These are phyloP conservation scores for Inosperma sp. DNA, from an alignment of 768 basidiomycete species.

Conservation along the genomic window DNA sequence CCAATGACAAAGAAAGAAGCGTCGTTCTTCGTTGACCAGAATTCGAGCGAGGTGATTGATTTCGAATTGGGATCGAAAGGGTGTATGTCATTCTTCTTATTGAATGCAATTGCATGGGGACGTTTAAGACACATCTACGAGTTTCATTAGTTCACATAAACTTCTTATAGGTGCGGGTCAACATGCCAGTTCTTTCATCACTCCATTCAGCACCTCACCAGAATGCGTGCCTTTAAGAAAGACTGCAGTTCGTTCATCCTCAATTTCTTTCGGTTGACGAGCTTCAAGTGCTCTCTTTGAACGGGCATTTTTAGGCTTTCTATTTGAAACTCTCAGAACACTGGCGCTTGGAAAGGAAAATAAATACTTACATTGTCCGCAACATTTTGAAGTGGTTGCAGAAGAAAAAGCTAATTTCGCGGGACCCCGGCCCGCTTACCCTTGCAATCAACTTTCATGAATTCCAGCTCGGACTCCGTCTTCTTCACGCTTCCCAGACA, in stretches of 20 bases:
- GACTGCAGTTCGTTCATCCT: slow-evolving; percentile 80
- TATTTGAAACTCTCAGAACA: slow-evolving; percentile 14
- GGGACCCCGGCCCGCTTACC: neutral
- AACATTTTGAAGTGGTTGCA: slow-evolving; percentile 17
- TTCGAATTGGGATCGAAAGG: slow-evolving; percentile 73
- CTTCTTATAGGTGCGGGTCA: neutral
- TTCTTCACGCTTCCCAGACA: slow-evolving; percentile 40
- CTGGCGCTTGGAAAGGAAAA: neutral
- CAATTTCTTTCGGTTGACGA: slow-evolving; percentile 84
- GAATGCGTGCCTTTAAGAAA: slow-evolving; percentile 88
- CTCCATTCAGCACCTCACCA: slow-evolving; percentile 72
- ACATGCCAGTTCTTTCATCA: slow-evolving; percentile 86
- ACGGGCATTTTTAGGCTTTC: slow-evolving; percentile 93
- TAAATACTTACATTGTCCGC: slow-evolving; percentile 21
- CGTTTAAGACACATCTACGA: slow-evolving; percentile 88
- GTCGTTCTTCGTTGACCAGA: slow-evolving; percentile 94
- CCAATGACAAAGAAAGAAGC: slow-evolving; percentile 88
- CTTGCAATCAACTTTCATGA: neutral
- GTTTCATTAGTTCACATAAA: neutral
- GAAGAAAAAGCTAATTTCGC: neutral
- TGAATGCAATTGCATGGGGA: slow-evolving; percentile 86
- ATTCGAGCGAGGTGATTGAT: slow-evolving; percentile 62
- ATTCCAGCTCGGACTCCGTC: slow-evolving; percentile 15
- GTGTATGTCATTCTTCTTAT: slow-evolving; percentile 85
- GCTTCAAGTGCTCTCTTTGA: slow-evolving; percentile 87